Evolutionary conservation across 1,139 yeast species (phyloP).

Genomic region (Hyphopichia fennica): DNA sequence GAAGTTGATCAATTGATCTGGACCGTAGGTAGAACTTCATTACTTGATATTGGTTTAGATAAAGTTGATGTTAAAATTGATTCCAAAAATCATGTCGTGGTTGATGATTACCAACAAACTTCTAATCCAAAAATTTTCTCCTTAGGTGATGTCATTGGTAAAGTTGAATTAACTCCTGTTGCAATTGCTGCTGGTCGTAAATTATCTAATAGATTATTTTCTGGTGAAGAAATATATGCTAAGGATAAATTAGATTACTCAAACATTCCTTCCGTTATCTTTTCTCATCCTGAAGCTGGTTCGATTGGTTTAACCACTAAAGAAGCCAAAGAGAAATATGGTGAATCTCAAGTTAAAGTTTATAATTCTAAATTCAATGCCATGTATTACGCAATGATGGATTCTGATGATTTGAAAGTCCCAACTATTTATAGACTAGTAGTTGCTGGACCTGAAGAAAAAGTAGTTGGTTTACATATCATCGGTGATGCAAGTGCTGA

Average conservation of each 20-base stretch:
- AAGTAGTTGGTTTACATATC: slow-evolving; percentile 91
- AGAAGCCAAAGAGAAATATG: slow-evolving; percentile 75
- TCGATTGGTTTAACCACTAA: slow-evolving; percentile 82
- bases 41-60: slow-evolving; percentile 73
- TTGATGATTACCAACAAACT: slow-evolving; percentile 87
- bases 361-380: slow-evolving; percentile 83
- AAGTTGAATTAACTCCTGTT: slow-evolving; percentile 92
- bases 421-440: slow-evolving; percentile 87
- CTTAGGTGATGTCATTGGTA: slow-evolving; percentile 91
- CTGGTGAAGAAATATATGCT: slow-evolving; percentile 69
- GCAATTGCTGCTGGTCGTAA: slow-evolving; percentile 98
- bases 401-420: slow-evolving; percentile 63
- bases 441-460: slow-evolving; percentile 78
- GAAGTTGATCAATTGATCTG: slow-evolving; percentile 83
- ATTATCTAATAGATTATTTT: slow-evolving; percentile 82
- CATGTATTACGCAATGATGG: slow-evolving; percentile 90
- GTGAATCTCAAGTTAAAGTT: slow-evolving; percentile 75
- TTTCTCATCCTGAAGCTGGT: slow-evolving; percentile 98
- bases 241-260: slow-evolving; percentile 75
- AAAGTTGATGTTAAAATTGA: slow-evolving; percentile 69
- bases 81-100: slow-evolving; percentile 58
- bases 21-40: slow-evolving; percentile 90
- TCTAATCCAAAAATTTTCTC: slow-evolving; percentile 72
- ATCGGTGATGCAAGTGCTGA: slow-evolving; percentile 91
- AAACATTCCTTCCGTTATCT: slow-evolving; percentile 87